These are phyloP conservation scores for Starmerella floricola DNA, from an alignment of 805 yeast species.

Conservation along the genomic window DNA sequence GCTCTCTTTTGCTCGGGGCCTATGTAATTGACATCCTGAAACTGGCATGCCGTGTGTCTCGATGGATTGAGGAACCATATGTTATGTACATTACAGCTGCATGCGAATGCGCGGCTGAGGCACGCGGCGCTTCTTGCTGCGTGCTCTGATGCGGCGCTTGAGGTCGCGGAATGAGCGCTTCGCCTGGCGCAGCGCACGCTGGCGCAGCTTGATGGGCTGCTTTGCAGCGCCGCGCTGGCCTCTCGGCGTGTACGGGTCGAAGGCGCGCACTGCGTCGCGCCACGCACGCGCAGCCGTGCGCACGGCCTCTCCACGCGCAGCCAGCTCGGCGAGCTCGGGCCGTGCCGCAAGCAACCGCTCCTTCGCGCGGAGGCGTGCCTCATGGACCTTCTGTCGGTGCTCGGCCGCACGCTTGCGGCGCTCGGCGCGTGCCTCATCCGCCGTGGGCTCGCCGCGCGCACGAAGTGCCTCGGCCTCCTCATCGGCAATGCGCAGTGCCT, in stretches of 20 bases:
- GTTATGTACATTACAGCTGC: constrained; percentile 26
- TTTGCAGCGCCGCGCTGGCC: constrained; percentile 26
- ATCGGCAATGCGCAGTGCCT: constrained; percentile 2
- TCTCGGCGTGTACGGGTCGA: constrained; percentile 24
- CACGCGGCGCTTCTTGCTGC: constrained; percentile 23
- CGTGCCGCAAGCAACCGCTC: constrained; percentile 16
- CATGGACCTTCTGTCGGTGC: constrained; percentile 5
- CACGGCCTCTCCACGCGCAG: constrained; percentile 17
- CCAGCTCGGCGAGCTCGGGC: constrained; percentile 22
- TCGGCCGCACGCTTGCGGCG: constrained; percentile 5
- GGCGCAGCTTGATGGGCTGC: constrained; percentile 25
- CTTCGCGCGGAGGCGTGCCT: constrained; percentile 11
- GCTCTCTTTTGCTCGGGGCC: no score
- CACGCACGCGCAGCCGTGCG: constrained; percentile 20
- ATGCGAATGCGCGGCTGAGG: constrained; percentile 21
- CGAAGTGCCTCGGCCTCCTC: constrained; percentile 8
- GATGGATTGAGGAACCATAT: not conserved
- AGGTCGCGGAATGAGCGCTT: constrained; percentile 23
- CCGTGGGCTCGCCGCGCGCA: constrained; percentile 17
- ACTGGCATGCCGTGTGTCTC: not conserved
- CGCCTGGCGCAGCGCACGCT: constrained; percentile 23
- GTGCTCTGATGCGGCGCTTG: constrained; percentile 22
- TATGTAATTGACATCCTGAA: no score
- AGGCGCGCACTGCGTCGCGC: constrained; percentile 18
- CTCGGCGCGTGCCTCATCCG: constrained; percentile 6